These are phyloP conservation scores for Theileria equi DNA, from an alignment of 169 alveolate genomes.

Conservation along the genomic window DNA sequence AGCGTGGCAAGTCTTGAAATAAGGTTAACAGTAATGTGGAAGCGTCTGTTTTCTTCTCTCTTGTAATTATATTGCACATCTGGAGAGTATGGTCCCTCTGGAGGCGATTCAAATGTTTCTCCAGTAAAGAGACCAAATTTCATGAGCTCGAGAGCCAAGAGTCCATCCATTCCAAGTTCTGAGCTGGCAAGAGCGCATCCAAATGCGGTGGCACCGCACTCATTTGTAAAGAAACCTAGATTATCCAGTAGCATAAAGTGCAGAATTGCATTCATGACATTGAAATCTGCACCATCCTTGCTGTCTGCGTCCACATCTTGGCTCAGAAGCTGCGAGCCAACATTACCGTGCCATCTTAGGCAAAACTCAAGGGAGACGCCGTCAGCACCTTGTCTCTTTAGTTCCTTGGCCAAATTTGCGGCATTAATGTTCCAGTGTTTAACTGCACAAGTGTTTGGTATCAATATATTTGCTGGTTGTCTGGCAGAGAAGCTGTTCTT, in stretches of 20 bases:
- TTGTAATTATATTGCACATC: slow-evolving; percentile 40
- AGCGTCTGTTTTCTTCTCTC: slow-evolving; percentile 11
- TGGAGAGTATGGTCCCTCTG: slow-evolving; percentile 56
- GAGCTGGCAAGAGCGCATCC: slow-evolving; percentile 69
- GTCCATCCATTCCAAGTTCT: slow-evolving; percentile 53
- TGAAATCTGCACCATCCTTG: slow-evolving; percentile 31
- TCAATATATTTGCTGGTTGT: slow-evolving; percentile 16
- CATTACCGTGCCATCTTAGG: slow-evolving; percentile 65
- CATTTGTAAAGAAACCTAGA: slow-evolving; percentile 66
- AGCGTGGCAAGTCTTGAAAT: slow-evolving; percentile 66
- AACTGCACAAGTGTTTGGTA: slow-evolving; percentile 47
- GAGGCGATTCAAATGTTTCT: slow-evolving; percentile 64
- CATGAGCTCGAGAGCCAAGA: slow-evolving; percentile 65
- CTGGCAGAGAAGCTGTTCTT: slow-evolving; percentile 33
- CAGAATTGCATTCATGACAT: slow-evolving; percentile 40
- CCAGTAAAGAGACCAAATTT: slow-evolving; percentile 73
- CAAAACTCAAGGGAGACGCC: slow-evolving; percentile 57
- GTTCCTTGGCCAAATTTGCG: slow-evolving; percentile 51
- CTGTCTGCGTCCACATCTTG: slow-evolving; percentile 6
- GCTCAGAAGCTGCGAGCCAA: slow-evolving; percentile 41
- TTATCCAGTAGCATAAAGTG: slow-evolving; percentile 71
- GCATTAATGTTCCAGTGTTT: slow-evolving; percentile 22
- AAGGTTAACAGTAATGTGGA: slow-evolving; percentile 27
- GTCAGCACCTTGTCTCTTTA: slow-evolving; percentile 52
- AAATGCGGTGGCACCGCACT: slow-evolving; percentile 72